A percentile compares a stretch with the other conserved stretches of the same genome.
These are phyloP conservation scores for Starmerella scarabaei DNA, from an alignment of 805 yeast species.

Conservation along the genomic window DNA sequence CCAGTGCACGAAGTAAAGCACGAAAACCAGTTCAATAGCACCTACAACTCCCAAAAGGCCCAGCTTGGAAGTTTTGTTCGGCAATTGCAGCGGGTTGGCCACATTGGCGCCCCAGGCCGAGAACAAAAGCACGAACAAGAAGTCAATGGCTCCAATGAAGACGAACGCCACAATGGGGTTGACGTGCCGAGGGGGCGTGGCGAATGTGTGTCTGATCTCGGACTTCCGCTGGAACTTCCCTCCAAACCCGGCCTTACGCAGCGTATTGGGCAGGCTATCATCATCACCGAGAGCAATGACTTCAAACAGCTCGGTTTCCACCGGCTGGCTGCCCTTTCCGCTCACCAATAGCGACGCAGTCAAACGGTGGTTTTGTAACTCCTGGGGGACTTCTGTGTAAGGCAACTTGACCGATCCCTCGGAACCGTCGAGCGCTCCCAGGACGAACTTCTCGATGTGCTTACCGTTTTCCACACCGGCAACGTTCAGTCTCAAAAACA, in stretches of 20 bases:
- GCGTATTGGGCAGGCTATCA: constrained; percentile 10
- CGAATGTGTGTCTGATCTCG: constrained; percentile 55
- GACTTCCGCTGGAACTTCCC: constrained; percentile 33
- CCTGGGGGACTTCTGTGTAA: constrained; percentile 24
- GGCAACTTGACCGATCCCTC: constrained; percentile 25
- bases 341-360: constrained; percentile 24
- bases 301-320: constrained; percentile 16
- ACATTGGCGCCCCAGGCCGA: constrained; percentile 27
- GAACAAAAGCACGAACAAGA: constrained; percentile 33
- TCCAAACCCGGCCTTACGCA: constrained; percentile 7
- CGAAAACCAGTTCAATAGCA: constrained; percentile 41
- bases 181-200: constrained; percentile 40
- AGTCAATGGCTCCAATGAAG: constrained; percentile 36
- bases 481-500: constrained; percentile 11
- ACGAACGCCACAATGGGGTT: constrained; percentile 38
- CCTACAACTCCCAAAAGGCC: constrained; percentile 34
- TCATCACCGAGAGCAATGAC: constrained; percentile 15
- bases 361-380: constrained; percentile 22
- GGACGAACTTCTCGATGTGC: constrained; percentile 12
- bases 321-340: constrained; percentile 17
- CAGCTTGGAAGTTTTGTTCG: not conserved
- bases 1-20: constrained; percentile 45
- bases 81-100: not conserved
- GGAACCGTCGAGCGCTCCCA: constrained; percentile 26
- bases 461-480: constrained; percentile 1